Base-by-base conservation (phyloP, 495 filamentous ascomycete genomes). In the Penicillium alfredii region DNA sequence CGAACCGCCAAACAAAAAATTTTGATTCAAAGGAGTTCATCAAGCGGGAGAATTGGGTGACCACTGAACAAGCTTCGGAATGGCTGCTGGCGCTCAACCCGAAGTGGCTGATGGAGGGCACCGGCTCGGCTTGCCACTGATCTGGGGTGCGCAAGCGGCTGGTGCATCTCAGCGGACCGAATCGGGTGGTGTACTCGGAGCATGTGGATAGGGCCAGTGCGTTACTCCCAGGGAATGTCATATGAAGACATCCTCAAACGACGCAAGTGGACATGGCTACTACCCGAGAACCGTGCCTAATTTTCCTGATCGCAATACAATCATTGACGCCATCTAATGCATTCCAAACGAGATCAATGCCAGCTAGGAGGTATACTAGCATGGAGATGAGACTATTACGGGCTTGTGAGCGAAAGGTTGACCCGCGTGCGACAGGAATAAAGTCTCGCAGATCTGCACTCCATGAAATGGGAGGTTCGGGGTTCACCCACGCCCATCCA, bases 261-360 rank as follows among this genome's bases (percentile, higher is more conserved):
- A n/a, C n/a, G n/a, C n/a, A n/a, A 11, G 58, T 63, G 32, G 60
- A 69, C 28, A 79, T 79, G 77, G 54, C 66, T 32, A 52, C n/a
- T n/a, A n/a, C n/a, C n/a, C n/a, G n/a, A 65, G 35, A 80, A 81
- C 53, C 80, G 77, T 76, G 76, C 54, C 4, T 81, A 74, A n/a
- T n/a, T n/a, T n/a, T n/a, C 45, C 62, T 81, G 12, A 45, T 80
- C 13, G 68, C 74, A 79, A 40, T 50, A 49, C 18, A 74, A 78
- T 46, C 79, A 80, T 56, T 81, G 76, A 76, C 34, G 44, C 12
- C 76, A 80, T 41, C 54, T 80, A 44, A 36, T 81, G 34, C 56
- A 57, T 69, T 41, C 58, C 79, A 19, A 68, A 66, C 45, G 51
- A 49, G 1, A 56, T 73, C 27, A 74, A 79, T 45, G 72, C 69